A percentile compares a stretch with the other conserved stretches of the same genome.
phyloP scores from a whole-genome alignment of 202 grass and related monocot genomes.

The Hordeum pubiflorum region DNA sequence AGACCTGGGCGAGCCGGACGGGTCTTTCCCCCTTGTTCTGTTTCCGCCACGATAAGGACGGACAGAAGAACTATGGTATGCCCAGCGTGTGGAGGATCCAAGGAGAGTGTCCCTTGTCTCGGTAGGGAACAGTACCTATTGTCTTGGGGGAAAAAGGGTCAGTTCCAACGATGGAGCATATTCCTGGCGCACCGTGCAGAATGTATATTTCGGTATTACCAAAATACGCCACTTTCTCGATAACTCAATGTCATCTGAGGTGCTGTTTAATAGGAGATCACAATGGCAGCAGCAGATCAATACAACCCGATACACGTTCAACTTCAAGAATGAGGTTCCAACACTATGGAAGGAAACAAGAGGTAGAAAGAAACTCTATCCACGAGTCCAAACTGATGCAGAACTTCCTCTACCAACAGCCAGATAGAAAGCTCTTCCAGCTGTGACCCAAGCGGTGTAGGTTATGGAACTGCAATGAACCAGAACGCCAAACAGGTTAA shows the following conservation, averaged over 20 bases:
- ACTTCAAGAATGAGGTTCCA: neutral
- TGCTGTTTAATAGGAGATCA: neutral
- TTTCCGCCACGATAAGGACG: no score
- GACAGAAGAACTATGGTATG: no score
- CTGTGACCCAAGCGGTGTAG: neutral
- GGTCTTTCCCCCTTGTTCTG: no score
- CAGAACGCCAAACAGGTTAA: neutral
- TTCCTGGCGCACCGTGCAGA: no score
- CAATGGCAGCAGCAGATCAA: neutral
- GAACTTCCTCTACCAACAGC: neutral
- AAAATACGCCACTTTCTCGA: neutral
- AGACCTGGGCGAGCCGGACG: no score
- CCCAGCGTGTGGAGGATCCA: no score
- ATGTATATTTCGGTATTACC: neutral
- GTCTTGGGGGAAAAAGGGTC: no score
- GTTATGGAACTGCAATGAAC: neutral
- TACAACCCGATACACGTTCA: neutral
- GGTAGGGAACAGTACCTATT: no score
- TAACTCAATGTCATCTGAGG: neutral
- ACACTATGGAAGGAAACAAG: neutral
- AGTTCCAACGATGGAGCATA: no score
- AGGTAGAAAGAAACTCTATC: neutral
- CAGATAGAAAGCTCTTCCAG: constrained; percentile 4
- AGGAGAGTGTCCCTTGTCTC: no score
- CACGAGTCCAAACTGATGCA: neutral